Evolutionary conservation across 768 basidiomycete genomes (phyloP), one percentile per base, ranked within the genome.

Genomic region (Neoboletus subvelutipes): DNA sequence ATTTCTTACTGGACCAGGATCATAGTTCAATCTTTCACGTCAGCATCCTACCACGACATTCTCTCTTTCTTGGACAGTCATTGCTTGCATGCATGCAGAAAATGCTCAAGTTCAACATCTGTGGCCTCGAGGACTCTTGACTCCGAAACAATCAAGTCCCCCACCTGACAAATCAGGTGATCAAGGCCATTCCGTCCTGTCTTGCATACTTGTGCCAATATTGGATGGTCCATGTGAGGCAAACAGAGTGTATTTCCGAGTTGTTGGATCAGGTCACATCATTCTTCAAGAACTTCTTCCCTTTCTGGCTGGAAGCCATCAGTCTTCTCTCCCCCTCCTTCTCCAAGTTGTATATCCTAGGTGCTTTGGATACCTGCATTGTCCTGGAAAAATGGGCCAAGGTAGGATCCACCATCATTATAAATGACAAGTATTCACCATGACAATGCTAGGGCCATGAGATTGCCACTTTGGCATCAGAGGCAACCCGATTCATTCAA

Each of bases 281-380:
- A 2, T 69, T 75, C 50, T 54, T 68, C 26, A 46, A 67, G 37
- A 28, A 52, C 1, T 59, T 60, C 20, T 62, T 77, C 6, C 61
- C 77, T 3, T 75, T 66, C 50, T 78, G 77, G 77, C 49, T 78
- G 10, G 77, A 78, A 47, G 71, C 67, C 6, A 59, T 78, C 12
- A 59, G 67, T 20, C 57, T 68, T 13, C 55, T 60, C 20, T 59
- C 60, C 29, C n/a, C 33, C 24, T 31, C 15, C 29, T 39, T 55
- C 20, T 41, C 60, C 31, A 0, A 7, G 8, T 18, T 17, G 9
- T 37, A 18, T 18, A 18, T 37, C 8, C 36, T 18, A 4, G 17
- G 7, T 37, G 36, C 36, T 18, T 5, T 37, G 8, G 17, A 18
- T 3, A 37, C 17, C 36, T 37, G 36, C 17, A 18, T 8, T 18